These are phyloP conservation scores for Moricandia moricandioides DNA, from an alignment of 345 rosid genomes.

Conservation along the genomic window DNA sequence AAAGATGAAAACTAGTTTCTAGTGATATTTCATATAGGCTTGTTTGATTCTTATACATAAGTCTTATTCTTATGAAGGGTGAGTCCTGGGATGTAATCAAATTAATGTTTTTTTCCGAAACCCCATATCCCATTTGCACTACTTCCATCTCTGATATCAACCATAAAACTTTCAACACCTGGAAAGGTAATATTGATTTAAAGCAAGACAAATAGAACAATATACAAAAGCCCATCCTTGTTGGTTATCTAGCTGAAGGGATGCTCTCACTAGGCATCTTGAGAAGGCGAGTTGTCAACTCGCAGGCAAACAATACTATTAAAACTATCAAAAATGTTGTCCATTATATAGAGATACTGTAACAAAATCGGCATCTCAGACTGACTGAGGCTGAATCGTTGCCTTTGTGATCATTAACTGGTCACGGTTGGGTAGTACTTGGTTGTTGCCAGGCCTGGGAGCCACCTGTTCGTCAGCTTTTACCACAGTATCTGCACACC, in stretches of 20 bases:
- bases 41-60: slow-evolving; percentile 21
- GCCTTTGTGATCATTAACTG: slow-evolving; percentile 9
- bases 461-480: slow-evolving; percentile 21
- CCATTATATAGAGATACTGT: slow-evolving; percentile 5
- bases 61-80: slow-evolving; percentile 19
- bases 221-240: too few relatives aligned
- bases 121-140: slow-evolving; percentile 5
- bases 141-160: neutral
- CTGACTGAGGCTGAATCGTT: slow-evolving; percentile 17
- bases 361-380: slow-evolving; percentile 18
- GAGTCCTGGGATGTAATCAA: slow-evolving; percentile 22
- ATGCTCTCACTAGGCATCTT: too few relatives aligned
- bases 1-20: slow-evolving; percentile 12
- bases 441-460: slow-evolving; percentile 6
- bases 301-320: slow-evolving; percentile 18
- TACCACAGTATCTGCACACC: slow-evolving; percentile 27
- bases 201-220: too few relatives aligned
- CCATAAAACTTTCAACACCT: too few relatives aligned
- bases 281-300: too few relatives aligned
- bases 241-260: too few relatives aligned
- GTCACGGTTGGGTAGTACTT: slow-evolving; percentile 8
- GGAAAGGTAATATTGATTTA: too few relatives aligned
- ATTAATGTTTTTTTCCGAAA: slow-evolving; percentile 1
- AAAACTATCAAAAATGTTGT: slow-evolving; percentile 7
- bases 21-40: slow-evolving; percentile 19